phyloP scores from a whole-genome alignment of 805 yeast genomes.

The Hanseniaspora lindneri region DNA sequence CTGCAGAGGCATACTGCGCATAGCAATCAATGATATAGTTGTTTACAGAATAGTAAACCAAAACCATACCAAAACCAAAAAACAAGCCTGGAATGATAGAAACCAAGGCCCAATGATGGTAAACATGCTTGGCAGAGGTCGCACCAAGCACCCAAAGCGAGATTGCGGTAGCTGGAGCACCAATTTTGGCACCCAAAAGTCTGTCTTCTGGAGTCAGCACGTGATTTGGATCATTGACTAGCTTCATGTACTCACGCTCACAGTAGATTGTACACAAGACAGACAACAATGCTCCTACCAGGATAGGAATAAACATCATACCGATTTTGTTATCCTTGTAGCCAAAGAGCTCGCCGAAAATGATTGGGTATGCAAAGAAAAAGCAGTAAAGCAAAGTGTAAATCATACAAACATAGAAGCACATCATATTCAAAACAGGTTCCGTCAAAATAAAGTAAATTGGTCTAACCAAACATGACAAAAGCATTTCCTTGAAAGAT shows the following conservation, averaged over 20 bases:
- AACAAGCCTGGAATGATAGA: slow-evolving; percentile 71
- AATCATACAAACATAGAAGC: slow-evolving; percentile 76
- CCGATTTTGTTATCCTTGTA: slow-evolving; percentile 71
- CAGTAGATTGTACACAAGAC: slow-evolving; percentile 60
- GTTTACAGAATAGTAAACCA: slow-evolving; percentile 63
- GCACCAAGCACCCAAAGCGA: slow-evolving; percentile 74
- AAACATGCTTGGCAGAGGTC: slow-evolving; percentile 53
- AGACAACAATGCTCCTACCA: slow-evolving; percentile 74
- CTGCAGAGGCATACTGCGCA: slow-evolving; percentile 68
- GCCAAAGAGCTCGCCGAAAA: slow-evolving; percentile 64
- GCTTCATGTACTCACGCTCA: slow-evolving; percentile 47
- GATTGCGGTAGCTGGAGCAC: slow-evolving; percentile 71
- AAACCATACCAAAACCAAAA: slow-evolving; percentile 66
- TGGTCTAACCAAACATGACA: slow-evolving; percentile 69
- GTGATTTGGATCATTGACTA: slow-evolving; percentile 38
- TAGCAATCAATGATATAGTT: slow-evolving; percentile 86
- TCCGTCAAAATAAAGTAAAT: slow-evolving; percentile 64
- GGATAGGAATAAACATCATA: slow-evolving; percentile 77
- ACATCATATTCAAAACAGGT: slow-evolving; percentile 74
- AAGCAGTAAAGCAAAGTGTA: slow-evolving; percentile 86
- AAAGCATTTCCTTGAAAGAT: slow-evolving; percentile 53
- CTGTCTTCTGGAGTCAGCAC: slow-evolving; percentile 59
- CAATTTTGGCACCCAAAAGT: slow-evolving; percentile 67
- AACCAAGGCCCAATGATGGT: slow-evolving; percentile 48
- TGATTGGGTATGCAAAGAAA: slow-evolving; percentile 90